Percentiles rank a stretch among this genome's conserved stretches.
These are phyloP conservation scores for Chenopodium formosanum DNA, from an alignment of 148 eudicot genomes.

Conservation along the genomic window DNA sequence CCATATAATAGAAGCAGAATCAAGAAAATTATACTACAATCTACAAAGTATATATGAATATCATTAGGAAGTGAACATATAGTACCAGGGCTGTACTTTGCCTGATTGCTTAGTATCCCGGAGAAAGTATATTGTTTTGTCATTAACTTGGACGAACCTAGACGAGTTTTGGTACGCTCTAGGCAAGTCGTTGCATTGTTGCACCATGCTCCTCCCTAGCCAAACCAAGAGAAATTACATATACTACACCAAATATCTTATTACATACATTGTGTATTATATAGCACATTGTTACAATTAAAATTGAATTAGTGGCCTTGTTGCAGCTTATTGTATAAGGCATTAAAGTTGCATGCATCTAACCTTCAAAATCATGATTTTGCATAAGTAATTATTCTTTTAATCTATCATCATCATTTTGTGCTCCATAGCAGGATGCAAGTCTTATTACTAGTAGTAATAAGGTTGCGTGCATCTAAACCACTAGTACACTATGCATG, in stretches of 20 bases:
- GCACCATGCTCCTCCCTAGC: conserved; percentile 56
- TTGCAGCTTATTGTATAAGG: too few relatives aligned
- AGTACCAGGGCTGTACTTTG: conserved; percentile 45
- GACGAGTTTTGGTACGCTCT: conserved; percentile 33
- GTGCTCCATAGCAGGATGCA: background rate
- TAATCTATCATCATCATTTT: background rate
- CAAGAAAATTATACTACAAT: background rate
- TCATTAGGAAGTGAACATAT: background rate
- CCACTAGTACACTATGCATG: background rate
- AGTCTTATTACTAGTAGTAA: background rate
- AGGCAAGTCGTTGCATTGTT: conserved; percentile 33
- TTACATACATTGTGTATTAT: too few relatives aligned
- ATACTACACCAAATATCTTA: too few relatives aligned
- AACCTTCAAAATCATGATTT: background rate
- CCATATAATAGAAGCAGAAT: background rate
- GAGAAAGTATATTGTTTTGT: conserved; percentile 42
- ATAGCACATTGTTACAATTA: too few relatives aligned
- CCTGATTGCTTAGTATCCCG: conserved; percentile 37
- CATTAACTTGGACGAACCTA: conserved; percentile 47
- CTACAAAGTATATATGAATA: too few relatives aligned
- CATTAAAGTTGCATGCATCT: too few relatives aligned
- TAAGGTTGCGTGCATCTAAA: background rate
- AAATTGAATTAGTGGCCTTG: too few relatives aligned
- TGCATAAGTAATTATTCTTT: background rate
- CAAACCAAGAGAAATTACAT: background rate